phyloP scores from a whole-genome alignment of 2,329 filamentous ascomycete species.

The Cytospora paraplurivora region DNA sequence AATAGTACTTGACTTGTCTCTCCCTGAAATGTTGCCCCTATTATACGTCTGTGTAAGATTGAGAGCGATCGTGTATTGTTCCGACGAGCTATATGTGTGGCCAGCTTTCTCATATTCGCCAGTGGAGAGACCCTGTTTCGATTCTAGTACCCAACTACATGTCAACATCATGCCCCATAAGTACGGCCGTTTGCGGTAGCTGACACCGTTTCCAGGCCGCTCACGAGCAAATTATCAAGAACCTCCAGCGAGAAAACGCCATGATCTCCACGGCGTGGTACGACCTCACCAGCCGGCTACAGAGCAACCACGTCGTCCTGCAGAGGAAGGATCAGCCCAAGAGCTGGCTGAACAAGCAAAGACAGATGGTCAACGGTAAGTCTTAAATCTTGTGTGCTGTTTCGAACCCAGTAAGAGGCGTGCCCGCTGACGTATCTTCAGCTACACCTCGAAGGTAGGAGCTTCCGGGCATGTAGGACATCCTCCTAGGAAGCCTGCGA shows the following conservation, averaged over 20 bases:
- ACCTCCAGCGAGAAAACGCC: conserved; percentile 74
- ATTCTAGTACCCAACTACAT: conserved; percentile 24
- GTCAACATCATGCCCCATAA: conserved; percentile 18
- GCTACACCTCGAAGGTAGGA: conserved; percentile 51
- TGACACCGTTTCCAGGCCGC: conserved; percentile 44
- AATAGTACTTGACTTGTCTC: conserved; percentile 12
- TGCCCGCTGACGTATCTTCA: conserved; percentile 31
- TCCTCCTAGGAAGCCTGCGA: conserved; percentile 21
- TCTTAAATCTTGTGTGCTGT: neutral
- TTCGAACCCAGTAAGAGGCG: neutral
- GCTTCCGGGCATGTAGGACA: conserved; percentile 36
- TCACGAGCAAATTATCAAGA: conserved; percentile 61
- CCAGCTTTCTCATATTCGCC: conserved; percentile 20
- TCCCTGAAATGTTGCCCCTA: conserved; percentile 13
- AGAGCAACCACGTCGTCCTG: conserved; percentile 80
- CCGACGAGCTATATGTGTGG: conserved; percentile 11
- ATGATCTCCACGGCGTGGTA: conserved; percentile 86
- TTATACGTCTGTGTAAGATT: neutral
- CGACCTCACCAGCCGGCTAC: conserved; percentile 74
- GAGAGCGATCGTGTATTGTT: conserved; percentile 7
- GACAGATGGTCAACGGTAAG: conserved; percentile 67
- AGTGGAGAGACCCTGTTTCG: conserved; percentile 23
- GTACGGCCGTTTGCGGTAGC: conserved; percentile 18
- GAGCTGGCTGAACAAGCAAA: conserved; percentile 85
- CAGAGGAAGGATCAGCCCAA: conserved; percentile 74